Evolutionary conservation across 441 rosid species (phyloP).

Genomic region (Sinapis alba): DNA sequence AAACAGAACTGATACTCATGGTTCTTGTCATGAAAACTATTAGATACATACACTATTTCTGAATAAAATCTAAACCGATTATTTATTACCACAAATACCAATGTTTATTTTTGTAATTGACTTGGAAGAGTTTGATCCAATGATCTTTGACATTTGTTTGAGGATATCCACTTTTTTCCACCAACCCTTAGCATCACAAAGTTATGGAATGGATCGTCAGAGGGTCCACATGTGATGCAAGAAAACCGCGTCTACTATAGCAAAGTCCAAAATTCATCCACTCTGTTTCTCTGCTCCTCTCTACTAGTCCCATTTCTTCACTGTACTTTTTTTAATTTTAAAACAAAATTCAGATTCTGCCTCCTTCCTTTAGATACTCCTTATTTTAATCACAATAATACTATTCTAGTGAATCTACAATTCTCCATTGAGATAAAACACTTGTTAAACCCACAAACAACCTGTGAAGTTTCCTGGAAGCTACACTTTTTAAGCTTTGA

Average conservation of each 20-base stretch:
- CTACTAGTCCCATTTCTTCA: constrained; percentile 18
- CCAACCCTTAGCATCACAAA: constrained; percentile 30
- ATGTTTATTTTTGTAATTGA: neutral
- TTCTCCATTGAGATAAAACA: constrained; percentile 18
- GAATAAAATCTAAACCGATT: neutral
- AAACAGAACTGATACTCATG: neutral
- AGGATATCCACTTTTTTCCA: constrained; percentile 27
- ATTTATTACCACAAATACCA: neutral
- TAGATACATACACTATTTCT: neutral
- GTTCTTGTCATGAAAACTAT: neutral
- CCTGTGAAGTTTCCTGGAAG: constrained; percentile 31
- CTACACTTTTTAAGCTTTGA: neutral
- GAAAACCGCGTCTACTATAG: constrained; percentile 36
- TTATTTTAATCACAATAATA: constrained; percentile 26
- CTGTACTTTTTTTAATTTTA: constrained; percentile 1
- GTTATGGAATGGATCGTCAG: constrained; percentile 21
- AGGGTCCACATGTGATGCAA: constrained; percentile 34
- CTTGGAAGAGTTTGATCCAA: constrained; percentile 11
- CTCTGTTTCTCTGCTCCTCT: constrained; percentile 12
- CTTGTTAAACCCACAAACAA: constrained; percentile 33
- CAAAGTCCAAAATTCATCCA: constrained; percentile 23
- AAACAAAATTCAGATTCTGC: constrained; percentile 28
- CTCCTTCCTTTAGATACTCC: constrained; percentile 29
- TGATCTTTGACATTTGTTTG: constrained; percentile 14
- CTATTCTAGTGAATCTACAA: constrained; percentile 28